These are phyloP conservation scores for Fusarium sarcochroum DNA, from an alignment of 2,329 filamentous ascomycete species.

Conservation along the genomic window DNA sequence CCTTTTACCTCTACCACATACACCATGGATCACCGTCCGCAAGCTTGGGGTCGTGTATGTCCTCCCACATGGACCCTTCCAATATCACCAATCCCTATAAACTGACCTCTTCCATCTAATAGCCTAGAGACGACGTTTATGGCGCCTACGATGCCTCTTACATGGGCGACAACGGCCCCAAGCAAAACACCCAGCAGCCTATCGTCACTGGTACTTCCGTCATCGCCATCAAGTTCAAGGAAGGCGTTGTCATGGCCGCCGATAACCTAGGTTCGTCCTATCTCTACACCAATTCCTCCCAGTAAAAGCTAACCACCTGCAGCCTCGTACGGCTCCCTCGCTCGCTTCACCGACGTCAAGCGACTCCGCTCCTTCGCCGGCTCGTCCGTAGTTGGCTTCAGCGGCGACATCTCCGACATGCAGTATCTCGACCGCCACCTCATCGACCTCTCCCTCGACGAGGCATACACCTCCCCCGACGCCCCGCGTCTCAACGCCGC, in stretches of 20 bases:
- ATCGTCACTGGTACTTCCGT: slow-evolving; percentile 98
- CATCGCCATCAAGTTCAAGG: slow-evolving; percentile 93
- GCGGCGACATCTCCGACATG: slow-evolving; percentile 98
- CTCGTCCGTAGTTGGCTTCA: slow-evolving; percentile 89
- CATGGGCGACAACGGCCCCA: slow-evolving; percentile 79
- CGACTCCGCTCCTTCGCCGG: slow-evolving; percentile 91
- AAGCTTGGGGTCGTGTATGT: slow-evolving; percentile 80
- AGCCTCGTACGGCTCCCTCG: slow-evolving; percentile 98
- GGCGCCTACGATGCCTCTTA: slow-evolving; percentile 92
- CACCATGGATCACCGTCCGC: slow-evolving; percentile 79
- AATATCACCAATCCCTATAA: neutral
- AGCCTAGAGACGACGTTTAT: slow-evolving; percentile 98
- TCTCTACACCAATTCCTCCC: neutral
- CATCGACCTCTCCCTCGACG: slow-evolving; percentile 85
- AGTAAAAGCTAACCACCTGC: slow-evolving; percentile 16
- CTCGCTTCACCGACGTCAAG: slow-evolving; percentile 97
- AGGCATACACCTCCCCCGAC: slow-evolving; percentile 78
- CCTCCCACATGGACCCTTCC: slow-evolving; percentile 1
- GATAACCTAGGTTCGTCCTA: slow-evolving; percentile 86
- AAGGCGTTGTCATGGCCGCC: slow-evolving; percentile 95
- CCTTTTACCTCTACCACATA: slow-evolving; percentile 33
- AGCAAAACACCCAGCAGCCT: slow-evolving; percentile 90
- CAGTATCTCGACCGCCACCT: slow-evolving; percentile 97
- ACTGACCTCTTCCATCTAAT: slow-evolving; percentile 29
- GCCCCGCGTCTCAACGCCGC: slow-evolving; percentile 79